Percentiles rank a stretch among this genome's conserved stretches.
These are phyloP conservation scores for Aspergillus olivimuriae DNA, from an alignment of 495 filamentous ascomycete genomes.

Conservation along the genomic window DNA sequence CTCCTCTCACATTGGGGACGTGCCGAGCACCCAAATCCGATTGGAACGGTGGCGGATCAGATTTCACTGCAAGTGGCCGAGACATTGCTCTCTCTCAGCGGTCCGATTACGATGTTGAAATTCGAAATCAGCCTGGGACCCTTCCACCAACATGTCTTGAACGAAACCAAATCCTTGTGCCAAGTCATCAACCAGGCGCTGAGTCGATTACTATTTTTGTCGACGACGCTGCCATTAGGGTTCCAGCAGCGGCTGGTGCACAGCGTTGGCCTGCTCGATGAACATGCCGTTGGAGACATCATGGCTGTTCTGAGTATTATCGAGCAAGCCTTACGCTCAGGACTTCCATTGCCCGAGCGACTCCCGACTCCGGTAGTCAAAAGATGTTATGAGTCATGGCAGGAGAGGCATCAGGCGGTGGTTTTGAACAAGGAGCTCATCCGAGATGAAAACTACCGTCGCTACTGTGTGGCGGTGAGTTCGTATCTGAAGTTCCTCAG, in stretches of 20 bases:
- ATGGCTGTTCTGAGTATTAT: slow-evolving; percentile 30
- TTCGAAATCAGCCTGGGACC: slow-evolving; percentile 30
- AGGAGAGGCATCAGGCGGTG: slow-evolving; percentile 9
- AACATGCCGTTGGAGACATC: slow-evolving; percentile 28
- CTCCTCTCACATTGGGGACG: slow-evolving; percentile 31
- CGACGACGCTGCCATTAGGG: slow-evolving; percentile 23
- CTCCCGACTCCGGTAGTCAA: slow-evolving; percentile 31
- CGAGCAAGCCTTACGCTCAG: slow-evolving; percentile 30
- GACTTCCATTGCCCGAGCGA: slow-evolving; percentile 28
- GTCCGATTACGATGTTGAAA: slow-evolving; percentile 22
- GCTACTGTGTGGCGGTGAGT: slow-evolving; percentile 32
- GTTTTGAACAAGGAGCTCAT: slow-evolving; percentile 22
- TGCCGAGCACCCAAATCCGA: slow-evolving; percentile 1
- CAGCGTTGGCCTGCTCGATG: slow-evolving; percentile 21
- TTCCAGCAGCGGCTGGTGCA: slow-evolving; percentile 20
- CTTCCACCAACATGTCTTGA: slow-evolving; percentile 26
- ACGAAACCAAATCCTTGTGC: slow-evolving; percentile 23
- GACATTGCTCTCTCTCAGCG: slow-evolving; percentile 18
- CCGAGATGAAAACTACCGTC: slow-evolving; percentile 29
- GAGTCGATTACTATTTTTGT: slow-evolving; percentile 24
- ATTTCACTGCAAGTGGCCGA: slow-evolving; percentile 25
- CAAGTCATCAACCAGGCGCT: slow-evolving; percentile 29
- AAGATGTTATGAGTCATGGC: slow-evolving; percentile 25
- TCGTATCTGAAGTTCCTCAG: slow-evolving; percentile 29
- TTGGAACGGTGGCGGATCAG: slow-evolving; percentile 20